Evolutionary conservation across 345 rosid species (phyloP), one percentile per base, ranked within the genome.

Genomic region (Clausena lansium): DNA sequence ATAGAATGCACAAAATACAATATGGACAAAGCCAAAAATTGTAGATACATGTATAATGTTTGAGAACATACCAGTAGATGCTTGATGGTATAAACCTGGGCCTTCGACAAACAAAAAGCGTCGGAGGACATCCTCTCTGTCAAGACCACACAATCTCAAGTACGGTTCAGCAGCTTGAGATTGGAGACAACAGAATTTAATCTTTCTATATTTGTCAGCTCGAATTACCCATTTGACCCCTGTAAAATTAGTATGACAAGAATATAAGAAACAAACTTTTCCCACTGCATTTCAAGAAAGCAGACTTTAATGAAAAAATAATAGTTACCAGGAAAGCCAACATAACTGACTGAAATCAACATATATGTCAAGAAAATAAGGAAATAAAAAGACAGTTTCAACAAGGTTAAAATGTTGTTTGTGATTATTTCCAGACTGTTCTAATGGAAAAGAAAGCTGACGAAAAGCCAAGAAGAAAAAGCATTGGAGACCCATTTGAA

Each of bases 171-270:
- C 98, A 35, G 97, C 84, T 61, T 84, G 85, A 59, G 98, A 95
- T 79, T 93, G 99, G 50, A 95, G 88, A 70, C 98, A 95, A 80
- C 99, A 95, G 80, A 93, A 95, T 84, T 92, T 95, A 62, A 93
- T 95, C 92, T 93, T 94, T 83, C 86, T 86, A 72, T 93, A 61
- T 81, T 90, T 95, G 81, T 93, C 97, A 22, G 86, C 95, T 82
- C 83, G 67, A 80, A 93, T 95, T 55, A 95, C 88, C 98, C 94
- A 93, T 80, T 92, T 95, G 79, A 95, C 99, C 77, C 98, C 98
- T 91, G 84, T 62, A 71, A 81, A 59, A 64, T 57, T 65, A 78
- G 62, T 52, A 25, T 20, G 3, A 19, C 30, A 15, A 38, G 33
- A 70, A n/a, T 24, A 73, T 52, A 45, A 45, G 5, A 47, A n/a